A percentile compares a stretch with the other conserved stretches of the same genome.
Evolutionary conservation across 768 basidiomycete genomes (phyloP).

Genomic region (Aureoboletus auriporus): DNA sequence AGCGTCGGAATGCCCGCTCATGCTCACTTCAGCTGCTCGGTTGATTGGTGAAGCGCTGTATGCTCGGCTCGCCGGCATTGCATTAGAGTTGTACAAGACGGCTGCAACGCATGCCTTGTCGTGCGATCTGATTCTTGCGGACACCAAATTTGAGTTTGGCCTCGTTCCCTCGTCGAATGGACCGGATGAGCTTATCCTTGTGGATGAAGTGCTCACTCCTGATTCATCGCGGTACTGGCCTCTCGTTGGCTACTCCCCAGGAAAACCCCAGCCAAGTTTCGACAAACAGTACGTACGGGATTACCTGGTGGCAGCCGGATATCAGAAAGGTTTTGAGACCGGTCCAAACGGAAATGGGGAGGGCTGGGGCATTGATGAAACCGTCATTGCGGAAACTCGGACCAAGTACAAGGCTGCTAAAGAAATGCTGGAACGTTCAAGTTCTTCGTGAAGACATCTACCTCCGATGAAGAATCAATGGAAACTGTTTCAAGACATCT

Average conservation of each 20-base stretch:
- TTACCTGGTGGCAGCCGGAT: constrained; percentile 74
- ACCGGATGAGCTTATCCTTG: constrained; percentile 64
- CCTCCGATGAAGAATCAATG: not conserved
- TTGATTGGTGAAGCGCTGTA: constrained; percentile 68
- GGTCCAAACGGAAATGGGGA: constrained; percentile 64
- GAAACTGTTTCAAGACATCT: not conserved
- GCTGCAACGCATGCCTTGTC: constrained; percentile 72
- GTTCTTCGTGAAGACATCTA: constrained; percentile 9
- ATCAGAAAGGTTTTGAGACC: constrained; percentile 72
- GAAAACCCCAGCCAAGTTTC: constrained; percentile 81
- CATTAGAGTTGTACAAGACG: constrained; percentile 64
- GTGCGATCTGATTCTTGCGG: constrained; percentile 88
- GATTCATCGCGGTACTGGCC: constrained; percentile 99
- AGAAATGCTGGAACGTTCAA: constrained; percentile 43
- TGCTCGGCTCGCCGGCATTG: constrained; percentile 50
- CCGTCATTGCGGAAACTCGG: constrained; percentile 73
- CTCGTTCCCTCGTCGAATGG: constrained; percentile 46
- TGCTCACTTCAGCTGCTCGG: constrained; percentile 45
- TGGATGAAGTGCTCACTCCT: constrained; percentile 96
- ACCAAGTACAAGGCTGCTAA: constrained; percentile 78
- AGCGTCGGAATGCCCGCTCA: not conserved
- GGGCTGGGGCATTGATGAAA: constrained; percentile 76
- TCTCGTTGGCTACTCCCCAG: constrained; percentile 62
- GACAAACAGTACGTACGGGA: constrained; percentile 97
- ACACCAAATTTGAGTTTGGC: constrained; percentile 99